A percentile compares a stretch with the other conserved stretches of the same genome.
Evolutionary conservation across 768 basidiomycete genomes (phyloP).

Genomic region (Megacollybia marginata): DNA sequence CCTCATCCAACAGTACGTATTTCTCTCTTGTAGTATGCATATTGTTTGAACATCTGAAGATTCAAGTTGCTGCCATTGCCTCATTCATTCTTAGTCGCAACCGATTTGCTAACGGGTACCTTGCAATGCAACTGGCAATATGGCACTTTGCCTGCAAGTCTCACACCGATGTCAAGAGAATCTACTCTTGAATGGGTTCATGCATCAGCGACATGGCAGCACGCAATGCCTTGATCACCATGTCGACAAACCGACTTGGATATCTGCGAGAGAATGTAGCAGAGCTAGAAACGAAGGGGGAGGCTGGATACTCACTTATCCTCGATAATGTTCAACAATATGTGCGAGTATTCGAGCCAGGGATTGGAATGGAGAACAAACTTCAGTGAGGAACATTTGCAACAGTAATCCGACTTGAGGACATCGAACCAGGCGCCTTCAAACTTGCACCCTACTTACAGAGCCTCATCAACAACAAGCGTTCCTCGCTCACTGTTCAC

Average conservation of each 20-base stretch:
- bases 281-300: not conserved
- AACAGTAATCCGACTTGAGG: not conserved
- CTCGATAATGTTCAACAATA: not conserved
- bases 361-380: not conserved
- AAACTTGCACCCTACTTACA: not conserved
- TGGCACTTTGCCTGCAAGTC: no score
- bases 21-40: not conserved
- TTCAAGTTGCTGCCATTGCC: not conserved
- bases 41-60: not conserved
- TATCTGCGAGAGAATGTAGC: not conserved
- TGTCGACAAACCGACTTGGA: not conserved
- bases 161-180: not conserved
- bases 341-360: not conserved
- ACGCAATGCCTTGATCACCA: not conserved
- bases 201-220: not conserved
- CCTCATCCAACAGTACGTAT: not conserved
- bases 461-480: not conserved
- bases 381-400: not conserved
- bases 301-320: not conserved
- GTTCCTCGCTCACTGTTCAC: conserved; percentile 9
- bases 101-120: no score
- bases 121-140: no score
- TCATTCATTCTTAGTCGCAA: not conserved
- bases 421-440: not conserved
- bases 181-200: not conserved